Conservation (phyloP, 169 alveolate species). For the Amoebophrya sp. region DNA sequence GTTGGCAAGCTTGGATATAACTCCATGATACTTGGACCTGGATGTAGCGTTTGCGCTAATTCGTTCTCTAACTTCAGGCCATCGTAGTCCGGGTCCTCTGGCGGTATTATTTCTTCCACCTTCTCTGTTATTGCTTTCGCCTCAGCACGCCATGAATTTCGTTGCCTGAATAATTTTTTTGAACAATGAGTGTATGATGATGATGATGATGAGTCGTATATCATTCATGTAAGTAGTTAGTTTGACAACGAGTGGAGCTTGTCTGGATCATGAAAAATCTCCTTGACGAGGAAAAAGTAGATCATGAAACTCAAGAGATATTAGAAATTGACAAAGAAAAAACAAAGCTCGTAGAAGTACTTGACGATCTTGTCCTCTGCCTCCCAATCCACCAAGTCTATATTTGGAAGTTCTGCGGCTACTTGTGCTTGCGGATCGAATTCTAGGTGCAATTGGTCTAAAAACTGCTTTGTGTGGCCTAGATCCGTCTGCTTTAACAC, state of each 20-base stretch:
- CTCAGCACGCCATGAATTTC: neutral
- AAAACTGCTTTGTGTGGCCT: neutral
- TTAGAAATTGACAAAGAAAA: no score
- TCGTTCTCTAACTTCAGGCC: neutral
- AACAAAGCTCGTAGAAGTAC: neutral
- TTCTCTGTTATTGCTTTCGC: neutral
- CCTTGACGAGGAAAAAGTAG: no score
- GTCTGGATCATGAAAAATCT: no score
- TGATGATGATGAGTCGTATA: no score
- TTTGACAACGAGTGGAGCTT: no score
- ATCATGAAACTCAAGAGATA: no score
- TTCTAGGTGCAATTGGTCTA: neutral
- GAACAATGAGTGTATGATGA: no score
- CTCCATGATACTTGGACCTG: neutral
- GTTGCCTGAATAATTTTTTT: no score
- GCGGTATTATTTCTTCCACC: neutral
- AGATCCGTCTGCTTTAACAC: neutral
- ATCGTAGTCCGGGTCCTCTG: neutral
- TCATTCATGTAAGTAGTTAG: no score
- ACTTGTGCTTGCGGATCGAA: neutral
- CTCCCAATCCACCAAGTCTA: neutral
- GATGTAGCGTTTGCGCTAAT: neutral
- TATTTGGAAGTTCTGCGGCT: neutral
- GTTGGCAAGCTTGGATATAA: neutral
- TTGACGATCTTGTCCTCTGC: neutral